Conservation (phyloP, 116 monocot species). For the Cymodocea nodosa region DNA sequence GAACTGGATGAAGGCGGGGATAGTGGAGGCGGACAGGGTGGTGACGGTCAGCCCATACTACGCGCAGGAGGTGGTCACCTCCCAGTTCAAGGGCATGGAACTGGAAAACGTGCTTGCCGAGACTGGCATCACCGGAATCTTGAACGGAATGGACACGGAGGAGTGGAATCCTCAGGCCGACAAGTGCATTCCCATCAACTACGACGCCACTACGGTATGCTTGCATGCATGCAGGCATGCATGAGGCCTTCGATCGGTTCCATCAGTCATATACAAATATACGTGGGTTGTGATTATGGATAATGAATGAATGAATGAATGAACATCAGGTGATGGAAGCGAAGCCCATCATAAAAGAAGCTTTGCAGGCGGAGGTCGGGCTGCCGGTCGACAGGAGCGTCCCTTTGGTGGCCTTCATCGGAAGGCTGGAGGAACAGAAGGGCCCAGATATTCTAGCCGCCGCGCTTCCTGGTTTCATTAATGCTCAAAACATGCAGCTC, state of each 20-base stretch:
- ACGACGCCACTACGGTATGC: conserved; percentile 58
- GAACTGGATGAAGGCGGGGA: conserved; percentile 89
- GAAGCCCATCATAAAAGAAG: conserved; percentile 77
- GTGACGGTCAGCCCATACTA: conserved; percentile 78
- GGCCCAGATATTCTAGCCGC: conserved; percentile 75
- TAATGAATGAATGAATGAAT: background rate
- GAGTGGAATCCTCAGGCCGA: conserved; percentile 72
- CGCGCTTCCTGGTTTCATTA: conserved; percentile 59
- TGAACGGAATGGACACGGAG: conserved; percentile 66
- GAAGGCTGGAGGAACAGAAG: conserved; percentile 89
- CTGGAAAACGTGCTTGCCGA: conserved; percentile 30
- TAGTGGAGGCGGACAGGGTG: conserved; percentile 45
- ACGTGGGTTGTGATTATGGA: too few relatives aligned
- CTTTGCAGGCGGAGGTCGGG: conserved; percentile 72
- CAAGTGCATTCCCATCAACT: conserved; percentile 54
- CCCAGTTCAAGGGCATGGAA: conserved; percentile 50
- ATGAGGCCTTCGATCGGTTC: too few relatives aligned
- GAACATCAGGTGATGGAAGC: conserved; percentile 52
- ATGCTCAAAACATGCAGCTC: conserved; percentile 69
- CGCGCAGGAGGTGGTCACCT: conserved; percentile 57
- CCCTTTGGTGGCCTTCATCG: conserved; percentile 64
- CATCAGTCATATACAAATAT: too few relatives aligned
- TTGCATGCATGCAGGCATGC: too few relatives aligned
- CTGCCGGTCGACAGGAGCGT: conserved; percentile 48
- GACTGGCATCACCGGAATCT: conserved; percentile 42